Evolutionary conservation across 2,329 filamentous ascomycete species (phyloP), one percentile per base, ranked within the genome.

Genomic region (Teratosphaeria destructans): DNA sequence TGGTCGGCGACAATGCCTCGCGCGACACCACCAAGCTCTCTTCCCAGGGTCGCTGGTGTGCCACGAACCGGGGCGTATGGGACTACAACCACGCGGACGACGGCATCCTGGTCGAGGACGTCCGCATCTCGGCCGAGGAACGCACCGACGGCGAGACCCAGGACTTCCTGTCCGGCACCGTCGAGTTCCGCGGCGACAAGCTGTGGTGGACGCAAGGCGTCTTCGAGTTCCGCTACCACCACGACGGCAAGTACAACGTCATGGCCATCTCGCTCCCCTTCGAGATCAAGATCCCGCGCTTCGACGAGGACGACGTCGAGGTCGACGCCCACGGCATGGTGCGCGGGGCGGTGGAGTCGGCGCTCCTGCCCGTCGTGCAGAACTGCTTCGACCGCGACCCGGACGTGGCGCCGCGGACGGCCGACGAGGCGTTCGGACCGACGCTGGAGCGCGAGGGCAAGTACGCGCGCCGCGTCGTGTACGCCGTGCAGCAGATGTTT

Each of bases 151-250:
- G 78, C 0, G 77, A 79, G 2, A 81, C 81, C 3, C 76, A 74
- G 19, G 81, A 88, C 60, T 80, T 86, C 64, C 82, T 90, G 3
- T 81, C 83, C 12, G 94, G 94, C 52, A 90, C 96, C 72, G 86
- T 97, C 69, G 75, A 90, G 12, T 97, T 99, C 71, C 80, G 86
- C 10, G 92, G 94, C 55, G 92, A 97, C 76, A 96, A 95, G 76
- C 82, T 96, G 2, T 99, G 90, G 87, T 99, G 94, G 94, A 95
- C 89, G 0, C 89, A 93, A 62, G 94, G 94, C 58, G 89, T 95
- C 3, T 99, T 96, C 70, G 94, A 99, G 71, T 95, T 99, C 78
- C 86, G 94, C 49, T 96, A 96, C 75, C 94, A 99, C 75, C 94
- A 99, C 74, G 87, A 90, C 66, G 91, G 91, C 59, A 88, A 88